Evolutionary conservation across 805 yeast genomes (phyloP), one percentile per base, ranked within the genome.

Genomic region (Starmerella roubikii): DNA sequence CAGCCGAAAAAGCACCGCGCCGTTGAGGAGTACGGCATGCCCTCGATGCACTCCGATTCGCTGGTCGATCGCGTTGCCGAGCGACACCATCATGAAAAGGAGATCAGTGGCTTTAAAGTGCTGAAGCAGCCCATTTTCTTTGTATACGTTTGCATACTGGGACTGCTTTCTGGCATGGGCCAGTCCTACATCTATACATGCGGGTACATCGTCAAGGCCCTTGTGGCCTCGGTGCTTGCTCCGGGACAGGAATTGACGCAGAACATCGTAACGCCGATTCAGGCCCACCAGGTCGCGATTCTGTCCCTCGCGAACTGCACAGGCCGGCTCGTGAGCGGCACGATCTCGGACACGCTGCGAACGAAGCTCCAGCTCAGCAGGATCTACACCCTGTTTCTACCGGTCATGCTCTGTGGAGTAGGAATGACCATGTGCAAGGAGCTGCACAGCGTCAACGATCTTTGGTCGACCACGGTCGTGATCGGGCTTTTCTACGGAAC

Each of bases 111-210:
- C 19, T 4, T 31, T 3, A 28, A 48, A 8, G 46, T 66, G 3
- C 37, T 62, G 12, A 53, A 39, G 13, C 47, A 51, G 18, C 32
- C 48, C 0, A 56, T 60, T 15, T 79, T 74, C 50, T 68, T 81
- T 67, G 53, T 64, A 5, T 67, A 76, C 39, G 65, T 67, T 29
- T 19, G 62, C 2, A 56, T 72, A 15, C 60, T 76, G 23, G 72
- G 83, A 1, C 46, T 76, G 17, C 52, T 72, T 15, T 71, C 79
- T 9, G 86, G 84, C 0, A 54, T 74, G 40, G 79, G 85, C 21
- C 88, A 79, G 50, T 71, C 77, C 69, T 81, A 76, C 53, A 80
- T 80, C 30, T 78, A 74, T 48, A 72, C 82, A 0, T 72, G 79
- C 28, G 93, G 93, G 0, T 77, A 74, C 50, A 70, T 79, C 49